Evolutionary conservation across 352 stramenopile species (phyloP).

Genomic region (Pythium sp.): DNA sequence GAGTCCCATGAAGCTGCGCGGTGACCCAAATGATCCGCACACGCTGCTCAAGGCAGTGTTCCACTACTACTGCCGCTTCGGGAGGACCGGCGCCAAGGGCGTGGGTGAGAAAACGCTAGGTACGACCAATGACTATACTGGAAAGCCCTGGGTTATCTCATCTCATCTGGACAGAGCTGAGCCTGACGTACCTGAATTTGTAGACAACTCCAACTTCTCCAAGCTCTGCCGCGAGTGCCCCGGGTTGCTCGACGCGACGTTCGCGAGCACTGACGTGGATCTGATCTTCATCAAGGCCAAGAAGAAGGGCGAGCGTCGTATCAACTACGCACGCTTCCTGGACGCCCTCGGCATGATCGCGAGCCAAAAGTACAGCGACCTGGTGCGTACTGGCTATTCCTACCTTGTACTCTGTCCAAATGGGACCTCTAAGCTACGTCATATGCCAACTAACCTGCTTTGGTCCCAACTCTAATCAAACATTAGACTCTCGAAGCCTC

Average conservation of each 20-base stretch:
- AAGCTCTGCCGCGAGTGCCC: slow-evolving; percentile 83
- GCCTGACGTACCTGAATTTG: too few species aligned
- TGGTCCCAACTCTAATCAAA: too few species aligned
- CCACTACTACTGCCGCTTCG: slow-evolving; percentile 86
- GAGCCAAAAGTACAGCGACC: slow-evolving; percentile 71
- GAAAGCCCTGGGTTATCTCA: not conserved
- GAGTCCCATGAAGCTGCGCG: slow-evolving; percentile 39
- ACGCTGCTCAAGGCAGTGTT: slow-evolving; percentile 79
- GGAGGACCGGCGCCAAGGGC: slow-evolving; percentile 63
- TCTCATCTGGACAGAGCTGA: too few species aligned
- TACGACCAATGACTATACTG: not conserved
- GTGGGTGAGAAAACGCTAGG: slow-evolving; percentile 60
- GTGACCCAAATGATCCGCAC: slow-evolving; percentile 76
- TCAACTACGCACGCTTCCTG: slow-evolving; percentile 84
- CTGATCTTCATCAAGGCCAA: slow-evolving; percentile 87
- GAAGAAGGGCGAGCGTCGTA: slow-evolving; percentile 79
- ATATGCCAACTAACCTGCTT: not conserved
- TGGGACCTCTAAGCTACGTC: not conserved
- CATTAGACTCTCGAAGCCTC: slow-evolving; percentile 44
- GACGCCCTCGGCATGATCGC: slow-evolving; percentile 85
- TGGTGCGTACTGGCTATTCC: slow-evolving; percentile 33
- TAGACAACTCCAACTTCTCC: slow-evolving; percentile 78
- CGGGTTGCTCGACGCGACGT: slow-evolving; percentile 45
- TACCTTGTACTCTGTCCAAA: not conserved
- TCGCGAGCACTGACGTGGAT: slow-evolving; percentile 80